A percentile compares a stretch with the other conserved stretches of the same genome.
Conservation (phyloP, 2,329 filamentous ascomycete species). For the Colletotrichum graminicola region DNA sequence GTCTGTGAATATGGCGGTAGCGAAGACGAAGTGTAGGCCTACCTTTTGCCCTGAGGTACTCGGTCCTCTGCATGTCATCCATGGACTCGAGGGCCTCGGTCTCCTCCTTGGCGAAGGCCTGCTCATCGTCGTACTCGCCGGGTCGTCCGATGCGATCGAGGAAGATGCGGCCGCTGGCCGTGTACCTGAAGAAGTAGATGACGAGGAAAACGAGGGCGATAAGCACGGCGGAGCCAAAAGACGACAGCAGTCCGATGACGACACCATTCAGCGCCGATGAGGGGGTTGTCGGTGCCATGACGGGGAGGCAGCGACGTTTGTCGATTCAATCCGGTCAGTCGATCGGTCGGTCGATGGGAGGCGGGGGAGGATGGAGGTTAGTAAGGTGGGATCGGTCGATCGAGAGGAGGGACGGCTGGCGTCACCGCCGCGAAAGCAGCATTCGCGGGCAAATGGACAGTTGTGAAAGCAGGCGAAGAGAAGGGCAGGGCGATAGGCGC, state of each 20-base stretch:
- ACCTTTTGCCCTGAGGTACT: constrained; percentile 98
- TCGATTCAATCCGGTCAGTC: constrained; percentile 35
- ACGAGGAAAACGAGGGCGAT: constrained; percentile 83
- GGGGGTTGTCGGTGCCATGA: constrained; percentile 47
- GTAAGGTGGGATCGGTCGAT: constrained; percentile 31
- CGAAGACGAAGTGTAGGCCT: constrained; percentile 47
- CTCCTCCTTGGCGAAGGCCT: constrained; percentile 93
- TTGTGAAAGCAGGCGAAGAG: constrained; percentile 3
- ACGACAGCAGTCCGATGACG: constrained; percentile 93
- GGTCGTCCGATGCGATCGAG: constrained; percentile 93
- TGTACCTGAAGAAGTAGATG: constrained; percentile 96
- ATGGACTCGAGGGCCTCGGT: constrained; percentile 94
- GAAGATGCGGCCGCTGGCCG: constrained; percentile 87
- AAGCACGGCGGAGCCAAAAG: constrained; percentile 89
- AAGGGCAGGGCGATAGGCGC: background rate
- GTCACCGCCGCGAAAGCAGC: constrained; percentile 43
- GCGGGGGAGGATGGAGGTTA: constrained; percentile 1
- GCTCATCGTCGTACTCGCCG: constrained; percentile 97
- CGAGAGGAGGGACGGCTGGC: constrained; percentile 43
- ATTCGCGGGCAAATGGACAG: constrained; percentile 37
- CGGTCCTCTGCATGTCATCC: constrained; percentile 90
- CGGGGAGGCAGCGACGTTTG: constrained; percentile 35
- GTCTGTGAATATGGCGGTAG: constrained; percentile 10
- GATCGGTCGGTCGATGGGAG: constrained; percentile 14
- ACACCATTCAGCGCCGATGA: constrained; percentile 76